These are phyloP conservation scores for Phytophthora syringae DNA, from an alignment of 352 stramenopile genomes.

Conservation along the genomic window DNA sequence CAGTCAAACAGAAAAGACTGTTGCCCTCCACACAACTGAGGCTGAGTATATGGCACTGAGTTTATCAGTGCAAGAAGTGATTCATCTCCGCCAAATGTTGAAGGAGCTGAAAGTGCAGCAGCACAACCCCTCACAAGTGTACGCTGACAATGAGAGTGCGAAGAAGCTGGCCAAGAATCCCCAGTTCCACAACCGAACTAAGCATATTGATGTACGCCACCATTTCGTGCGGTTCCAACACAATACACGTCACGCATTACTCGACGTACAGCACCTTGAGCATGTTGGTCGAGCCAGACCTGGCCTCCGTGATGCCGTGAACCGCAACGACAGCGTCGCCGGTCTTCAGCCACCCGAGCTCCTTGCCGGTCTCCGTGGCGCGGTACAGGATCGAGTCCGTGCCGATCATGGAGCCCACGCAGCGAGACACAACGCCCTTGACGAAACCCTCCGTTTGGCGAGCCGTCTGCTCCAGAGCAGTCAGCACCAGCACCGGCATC, in stretches of 20 bases:
- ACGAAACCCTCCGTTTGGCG: conserved; percentile 72
- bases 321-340: conserved; percentile 90
- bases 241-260: conserved; percentile 40
- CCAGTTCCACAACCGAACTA: too few species aligned
- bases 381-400: conserved; percentile 92
- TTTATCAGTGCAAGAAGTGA: conserved; percentile 21
- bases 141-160: too few species aligned
- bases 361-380: conserved; percentile 86
- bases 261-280: conserved; percentile 87
- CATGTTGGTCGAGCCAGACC: conserved; percentile 88
- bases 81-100: conserved; percentile 23
- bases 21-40: too few species aligned
- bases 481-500: conserved; percentile 80
- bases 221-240: too few species aligned
- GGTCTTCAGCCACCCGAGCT: conserved; percentile 88
- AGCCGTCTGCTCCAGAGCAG: conserved; percentile 52
- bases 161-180: too few species aligned
- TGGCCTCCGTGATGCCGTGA: conserved; percentile 87
- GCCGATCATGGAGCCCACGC: conserved; percentile 89
- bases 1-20: too few species aligned
- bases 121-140: too few species aligned
- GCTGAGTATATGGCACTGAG: conserved; percentile 27
- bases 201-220: too few species aligned
- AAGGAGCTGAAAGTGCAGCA: too few species aligned
- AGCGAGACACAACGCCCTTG: conserved; percentile 70